These are phyloP conservation scores for Auricularia cornea DNA, from an alignment of 768 basidiomycete species.

Conservation along the genomic window DNA sequence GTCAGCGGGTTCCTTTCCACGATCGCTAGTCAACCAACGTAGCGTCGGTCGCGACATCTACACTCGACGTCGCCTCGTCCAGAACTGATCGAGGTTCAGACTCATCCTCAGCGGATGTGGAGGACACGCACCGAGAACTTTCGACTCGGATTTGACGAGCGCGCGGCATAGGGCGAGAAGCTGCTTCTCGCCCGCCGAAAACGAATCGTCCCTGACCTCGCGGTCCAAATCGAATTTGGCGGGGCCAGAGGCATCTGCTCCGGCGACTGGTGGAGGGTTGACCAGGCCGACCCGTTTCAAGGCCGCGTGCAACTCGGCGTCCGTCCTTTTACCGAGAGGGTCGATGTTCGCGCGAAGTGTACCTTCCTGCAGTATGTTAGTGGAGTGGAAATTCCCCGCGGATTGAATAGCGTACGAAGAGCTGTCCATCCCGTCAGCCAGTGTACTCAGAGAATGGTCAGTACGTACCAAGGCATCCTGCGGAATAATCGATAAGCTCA, in stretches of 20 bases:
- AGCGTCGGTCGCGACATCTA: constrained; percentile 55
- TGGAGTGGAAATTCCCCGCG: no score
- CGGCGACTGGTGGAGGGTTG: background rate
- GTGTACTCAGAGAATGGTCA: constrained; percentile 25
- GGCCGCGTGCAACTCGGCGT: background rate
- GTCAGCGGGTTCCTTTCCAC: constrained; percentile 13
- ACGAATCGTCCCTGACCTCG: constrained; percentile 57
- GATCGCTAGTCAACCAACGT: constrained; percentile 19
- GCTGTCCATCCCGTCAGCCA: constrained; percentile 46
- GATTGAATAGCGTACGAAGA: constrained; percentile 17
- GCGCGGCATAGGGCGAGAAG: constrained; percentile 54
- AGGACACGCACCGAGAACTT: constrained; percentile 30
- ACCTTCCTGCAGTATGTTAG: no score
- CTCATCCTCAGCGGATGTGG: constrained; percentile 21
- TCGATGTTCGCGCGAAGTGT: background rate
- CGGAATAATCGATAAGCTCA: constrained; percentile 56
- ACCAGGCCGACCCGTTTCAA: background rate
- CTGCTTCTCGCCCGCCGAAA: constrained; percentile 59
- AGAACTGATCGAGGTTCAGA: constrained; percentile 18
- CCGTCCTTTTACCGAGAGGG: background rate
- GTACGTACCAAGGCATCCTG: constrained; percentile 51
- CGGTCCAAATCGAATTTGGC: constrained; percentile 64
- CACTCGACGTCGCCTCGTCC: constrained; percentile 58
- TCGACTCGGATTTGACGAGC: constrained; percentile 46
- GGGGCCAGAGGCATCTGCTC: constrained; percentile 17